Conservation (phyloP, 495 filamentous ascomycete species). For the Penicillium paxilli region DNA sequence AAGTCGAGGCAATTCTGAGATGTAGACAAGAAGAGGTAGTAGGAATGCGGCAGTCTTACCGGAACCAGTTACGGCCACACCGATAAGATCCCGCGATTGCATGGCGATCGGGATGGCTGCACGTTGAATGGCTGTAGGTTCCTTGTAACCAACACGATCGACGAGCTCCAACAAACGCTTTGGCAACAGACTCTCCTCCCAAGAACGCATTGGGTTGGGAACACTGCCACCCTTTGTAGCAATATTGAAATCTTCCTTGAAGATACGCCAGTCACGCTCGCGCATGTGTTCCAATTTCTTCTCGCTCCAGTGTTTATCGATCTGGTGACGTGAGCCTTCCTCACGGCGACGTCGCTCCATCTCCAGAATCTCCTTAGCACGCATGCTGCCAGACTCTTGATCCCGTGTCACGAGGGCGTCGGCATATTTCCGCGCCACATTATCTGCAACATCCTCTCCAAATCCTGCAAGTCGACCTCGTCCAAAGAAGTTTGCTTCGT, state of each 20-base stretch:
- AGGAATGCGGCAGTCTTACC: constrained; percentile 98
- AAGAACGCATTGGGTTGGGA: constrained; percentile 95
- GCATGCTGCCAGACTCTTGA: constrained; percentile 70
- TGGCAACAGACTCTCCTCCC: constrained; percentile 83
- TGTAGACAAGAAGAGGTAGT: constrained; percentile 93
- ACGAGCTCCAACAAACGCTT: constrained; percentile 81
- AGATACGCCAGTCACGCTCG: constrained; percentile 98
- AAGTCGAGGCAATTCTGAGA: constrained; percentile 83
- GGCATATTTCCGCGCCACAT: constrained; percentile 71
- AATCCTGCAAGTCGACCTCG: constrained; percentile 82
- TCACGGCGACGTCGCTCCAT: constrained; percentile 82
- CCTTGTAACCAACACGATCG: constrained; percentile 83
- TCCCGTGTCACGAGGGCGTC: constrained; percentile 77
- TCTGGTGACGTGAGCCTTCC: constrained; percentile 65
- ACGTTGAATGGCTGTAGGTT: constrained; percentile 89
- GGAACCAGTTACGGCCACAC: constrained; percentile 97
- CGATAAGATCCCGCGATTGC: constrained; percentile 91
- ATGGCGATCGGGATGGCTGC: constrained; percentile 95
- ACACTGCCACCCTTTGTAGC: constrained; percentile 86
- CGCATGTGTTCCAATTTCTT: constrained; percentile 96
- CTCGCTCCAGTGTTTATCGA: constrained; percentile 96
- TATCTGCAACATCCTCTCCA: constrained; percentile 72
- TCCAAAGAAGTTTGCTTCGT: constrained; percentile 77
- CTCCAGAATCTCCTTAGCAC: constrained; percentile 81
- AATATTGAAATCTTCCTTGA: constrained; percentile 99